phyloP scores from a whole-genome alignment of 805 yeast genomes.

The Yarrowia yakushimensis region DNA sequence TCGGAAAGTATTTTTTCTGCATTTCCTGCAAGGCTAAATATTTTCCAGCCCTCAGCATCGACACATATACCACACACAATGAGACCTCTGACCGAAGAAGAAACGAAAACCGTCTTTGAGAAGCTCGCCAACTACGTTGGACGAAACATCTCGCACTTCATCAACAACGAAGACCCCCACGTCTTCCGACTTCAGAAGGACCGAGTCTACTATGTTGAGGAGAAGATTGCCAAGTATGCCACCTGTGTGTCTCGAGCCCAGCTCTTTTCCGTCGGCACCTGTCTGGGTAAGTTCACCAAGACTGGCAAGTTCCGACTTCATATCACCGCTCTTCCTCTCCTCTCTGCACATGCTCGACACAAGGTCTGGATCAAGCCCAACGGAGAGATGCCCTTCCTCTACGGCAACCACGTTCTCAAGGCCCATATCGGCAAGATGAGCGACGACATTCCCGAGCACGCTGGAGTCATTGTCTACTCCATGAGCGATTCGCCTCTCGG shows the following conservation, averaged over 20 bases:
- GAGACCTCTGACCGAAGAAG: slow-evolving; percentile 97
- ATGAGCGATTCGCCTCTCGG: slow-evolving; percentile 92
- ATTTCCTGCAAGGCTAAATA: slow-evolving; percentile 21
- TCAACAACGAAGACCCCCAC: slow-evolving; percentile 86
- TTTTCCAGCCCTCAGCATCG: slow-evolving; percentile 5
- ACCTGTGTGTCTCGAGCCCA: slow-evolving; percentile 86
- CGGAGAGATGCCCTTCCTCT: slow-evolving; percentile 97
- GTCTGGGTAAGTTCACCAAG: slow-evolving; percentile 95
- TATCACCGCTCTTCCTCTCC: slow-evolving; percentile 79
- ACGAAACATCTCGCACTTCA: slow-evolving; percentile 83
- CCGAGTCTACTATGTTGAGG: slow-evolving; percentile 86
- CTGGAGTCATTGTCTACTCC: slow-evolving; percentile 86
- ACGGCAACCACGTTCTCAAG: slow-evolving; percentile 93
- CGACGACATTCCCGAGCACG: slow-evolving; percentile 97
- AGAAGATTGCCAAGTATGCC: slow-evolving; percentile 77
- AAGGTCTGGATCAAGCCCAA: slow-evolving; percentile 95
- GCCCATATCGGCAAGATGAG: slow-evolving; percentile 97
- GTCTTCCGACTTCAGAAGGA: slow-evolving; percentile 95
- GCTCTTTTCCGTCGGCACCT: slow-evolving; percentile 87
- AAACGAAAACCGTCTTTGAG: slow-evolving; percentile 92
- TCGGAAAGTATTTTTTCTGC: slow-evolving; percentile 14
- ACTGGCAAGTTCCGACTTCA: slow-evolving; percentile 95
- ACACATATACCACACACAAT: slow-evolving; percentile 40
- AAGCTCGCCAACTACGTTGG: slow-evolving; percentile 95
- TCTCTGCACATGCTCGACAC: slow-evolving; percentile 85